Evolutionary conservation across 495 filamentous ascomycete genomes (phyloP).

Genomic region (Talaromyces proteolyticus): DNA sequence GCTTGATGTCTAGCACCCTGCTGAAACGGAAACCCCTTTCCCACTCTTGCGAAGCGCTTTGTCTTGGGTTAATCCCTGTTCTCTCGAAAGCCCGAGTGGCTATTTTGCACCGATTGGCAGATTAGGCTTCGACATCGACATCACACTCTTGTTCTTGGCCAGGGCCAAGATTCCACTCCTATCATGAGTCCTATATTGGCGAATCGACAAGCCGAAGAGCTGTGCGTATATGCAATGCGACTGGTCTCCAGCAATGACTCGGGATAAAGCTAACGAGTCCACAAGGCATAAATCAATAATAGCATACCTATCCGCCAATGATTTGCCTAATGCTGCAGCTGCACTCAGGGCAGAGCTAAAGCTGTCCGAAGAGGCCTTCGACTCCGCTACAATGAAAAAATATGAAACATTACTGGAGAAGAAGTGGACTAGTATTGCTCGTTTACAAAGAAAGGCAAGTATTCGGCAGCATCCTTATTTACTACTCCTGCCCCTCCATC

Average conservation of each 20-base stretch:
- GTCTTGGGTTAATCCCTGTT: neutral
- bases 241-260: conserved; percentile 2
- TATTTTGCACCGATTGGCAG: neutral
- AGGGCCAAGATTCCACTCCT: neutral
- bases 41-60: neutral
- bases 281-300: conserved; percentile 84
- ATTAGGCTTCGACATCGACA: neutral
- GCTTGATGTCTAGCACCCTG: neutral
- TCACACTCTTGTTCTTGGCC: neutral
- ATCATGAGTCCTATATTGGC: conserved; percentile 74
- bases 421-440: conserved; percentile 94
- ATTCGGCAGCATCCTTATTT: conserved; percentile 6
- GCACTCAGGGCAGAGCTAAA: conserved; percentile 47
- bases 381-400: conserved; percentile 71
- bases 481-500: conserved; percentile 16
- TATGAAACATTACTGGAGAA: conserved; percentile 88
- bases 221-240: conserved; percentile 49
- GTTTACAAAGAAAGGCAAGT: conserved; percentile 90
- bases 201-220: conserved; percentile 77
- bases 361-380: conserved; percentile 45
- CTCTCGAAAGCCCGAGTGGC: neutral
- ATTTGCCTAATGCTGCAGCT: conserved; percentile 60
- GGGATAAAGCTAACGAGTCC: conserved; percentile 8
- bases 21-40: neutral
- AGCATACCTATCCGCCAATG: conserved; percentile 74